These are phyloP conservation scores for Lipomyces yamanashiensis DNA, from an alignment of 805 yeast species.

Conservation along the genomic window DNA sequence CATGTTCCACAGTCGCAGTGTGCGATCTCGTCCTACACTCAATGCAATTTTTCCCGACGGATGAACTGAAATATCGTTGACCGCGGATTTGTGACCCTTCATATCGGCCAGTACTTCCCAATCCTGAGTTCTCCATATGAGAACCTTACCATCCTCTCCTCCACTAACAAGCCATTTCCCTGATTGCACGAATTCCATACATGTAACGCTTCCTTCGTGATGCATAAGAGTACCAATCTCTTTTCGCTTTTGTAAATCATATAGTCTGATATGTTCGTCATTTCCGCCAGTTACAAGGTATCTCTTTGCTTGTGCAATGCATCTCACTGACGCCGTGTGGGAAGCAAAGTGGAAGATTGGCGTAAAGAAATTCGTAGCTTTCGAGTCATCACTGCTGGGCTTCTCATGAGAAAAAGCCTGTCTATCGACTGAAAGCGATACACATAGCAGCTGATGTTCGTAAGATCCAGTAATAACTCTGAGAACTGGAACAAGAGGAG, in stretches of 20 bases:
- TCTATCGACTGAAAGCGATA: slow-evolving; percentile 59
- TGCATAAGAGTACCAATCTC: slow-evolving; percentile 89
- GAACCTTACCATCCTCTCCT: slow-evolving; percentile 85
- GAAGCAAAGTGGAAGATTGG: slow-evolving; percentile 97
- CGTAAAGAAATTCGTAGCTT: slow-evolving; percentile 63
- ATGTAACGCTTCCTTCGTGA: slow-evolving; percentile 87
- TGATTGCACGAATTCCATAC: slow-evolving; percentile 59
- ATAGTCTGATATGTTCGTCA: slow-evolving; percentile 92
- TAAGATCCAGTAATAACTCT: slow-evolving; percentile 93
- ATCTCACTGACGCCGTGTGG: slow-evolving; percentile 83
- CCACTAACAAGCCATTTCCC: slow-evolving; percentile 92
- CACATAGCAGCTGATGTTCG: slow-evolving; percentile 79
- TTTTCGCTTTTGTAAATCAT: slow-evolving; percentile 90
- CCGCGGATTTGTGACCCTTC: slow-evolving; percentile 85
- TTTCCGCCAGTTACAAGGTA: slow-evolving; percentile 92
- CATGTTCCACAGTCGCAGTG: slow-evolving; percentile 88
- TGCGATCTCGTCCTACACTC: slow-evolving; percentile 82
- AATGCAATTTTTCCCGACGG: slow-evolving; percentile 89
- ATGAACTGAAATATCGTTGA: slow-evolving; percentile 86
- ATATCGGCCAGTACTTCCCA: slow-evolving; percentile 91
- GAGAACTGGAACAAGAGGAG: slow-evolving; percentile 42
- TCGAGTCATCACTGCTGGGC: slow-evolving; percentile 46
- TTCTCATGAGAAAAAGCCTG: slow-evolving; percentile 47
- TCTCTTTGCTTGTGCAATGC: slow-evolving; percentile 79
- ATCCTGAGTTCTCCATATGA: slow-evolving; percentile 94